Evolutionary conservation across 2,329 filamentous ascomycete species (phyloP).

Genomic region (Dactylellina leptospora): DNA sequence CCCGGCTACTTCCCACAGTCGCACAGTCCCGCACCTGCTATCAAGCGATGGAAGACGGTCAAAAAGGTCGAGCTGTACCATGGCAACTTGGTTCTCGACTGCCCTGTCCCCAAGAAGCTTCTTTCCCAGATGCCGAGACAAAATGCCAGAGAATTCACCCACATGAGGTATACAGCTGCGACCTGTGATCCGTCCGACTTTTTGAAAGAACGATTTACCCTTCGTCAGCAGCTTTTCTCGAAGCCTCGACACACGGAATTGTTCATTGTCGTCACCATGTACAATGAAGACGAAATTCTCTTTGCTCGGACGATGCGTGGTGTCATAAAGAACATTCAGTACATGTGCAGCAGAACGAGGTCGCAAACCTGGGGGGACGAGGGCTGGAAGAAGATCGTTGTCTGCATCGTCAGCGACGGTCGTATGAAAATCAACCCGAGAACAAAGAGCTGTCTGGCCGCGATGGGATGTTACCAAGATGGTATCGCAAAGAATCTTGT

Average conservation of each 20-base stretch:
- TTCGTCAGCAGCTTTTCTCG: constrained; percentile 74
- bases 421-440: constrained; percentile 95
- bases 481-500: constrained; percentile 98
- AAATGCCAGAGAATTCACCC: constrained; percentile 75
- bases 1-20: constrained; percentile 61
- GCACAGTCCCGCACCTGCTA: constrained; percentile 67
- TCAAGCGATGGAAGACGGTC: constrained; percentile 96
- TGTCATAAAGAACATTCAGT: constrained; percentile 98
- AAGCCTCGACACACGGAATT: constrained; percentile 75
- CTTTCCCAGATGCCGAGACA: constrained; percentile 81
- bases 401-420: constrained; percentile 95
- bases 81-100: constrained; percentile 95
- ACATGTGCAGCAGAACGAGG: constrained; percentile 91
- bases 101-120: constrained; percentile 87
- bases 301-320: constrained; percentile 96
- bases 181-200: constrained; percentile 76
- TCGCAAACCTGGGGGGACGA: constrained; percentile 99
- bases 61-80: constrained; percentile 98
- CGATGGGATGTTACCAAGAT: constrained; percentile 96
- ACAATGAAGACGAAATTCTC: constrained; percentile 96
- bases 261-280: constrained; percentile 80
- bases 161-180: constrained; percentile 71
- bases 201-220: constrained; percentile 71
- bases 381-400: constrained; percentile 99
- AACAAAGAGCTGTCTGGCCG: constrained; percentile 87